Evolutionary conservation across 1,139 yeast species (phyloP), one percentile per base, ranked within the genome.

Genomic region (Blastobotrys arbuscula): DNA sequence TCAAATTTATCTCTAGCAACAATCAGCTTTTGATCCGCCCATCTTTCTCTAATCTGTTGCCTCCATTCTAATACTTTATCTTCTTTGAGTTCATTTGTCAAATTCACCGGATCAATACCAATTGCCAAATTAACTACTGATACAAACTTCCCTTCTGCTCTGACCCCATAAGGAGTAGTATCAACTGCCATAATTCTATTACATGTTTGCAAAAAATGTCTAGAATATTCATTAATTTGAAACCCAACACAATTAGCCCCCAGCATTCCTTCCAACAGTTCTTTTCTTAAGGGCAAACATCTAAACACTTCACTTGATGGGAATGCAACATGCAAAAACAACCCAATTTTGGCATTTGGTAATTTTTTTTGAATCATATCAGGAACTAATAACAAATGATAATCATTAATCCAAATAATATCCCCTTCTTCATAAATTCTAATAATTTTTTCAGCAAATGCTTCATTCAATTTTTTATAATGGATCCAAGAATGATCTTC

Each of bases 301-400:
- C 97, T 76, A 69, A 92, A 94, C 3, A 92, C 96, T 66, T 92
- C 99, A 43, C 94, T 82, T 2, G 96, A 86, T 7, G 98, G 98
- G 71, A 92, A 92, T 1, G 97, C 86, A 20, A 92, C 89, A 62
- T 94, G 98, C 50, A 92, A 71, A 67, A 88, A 92, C 58, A 92
- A 83, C 0, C 97, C 97, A 58, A 94, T 89, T 57, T 85, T 81
- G 3, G 96, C 97, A 52, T 79, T 66, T 13, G 97, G 97, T 21
- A 89, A 67, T 55, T 75, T 70, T 50, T 80, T 75, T 55, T 97
- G 76, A 6, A 92, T 75, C 94, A 92, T 83, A 52, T 76, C 76
- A 0, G 97, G 97, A 1, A 89, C 90, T 38, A 92, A 72, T 68
- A 92, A 74, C 54, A 92, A 72, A 68, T 92, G 97, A 63, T 92